phyloP scores from a whole-genome alignment of 1,139 yeast genomes.

The Geotrichum fermentans region DNA sequence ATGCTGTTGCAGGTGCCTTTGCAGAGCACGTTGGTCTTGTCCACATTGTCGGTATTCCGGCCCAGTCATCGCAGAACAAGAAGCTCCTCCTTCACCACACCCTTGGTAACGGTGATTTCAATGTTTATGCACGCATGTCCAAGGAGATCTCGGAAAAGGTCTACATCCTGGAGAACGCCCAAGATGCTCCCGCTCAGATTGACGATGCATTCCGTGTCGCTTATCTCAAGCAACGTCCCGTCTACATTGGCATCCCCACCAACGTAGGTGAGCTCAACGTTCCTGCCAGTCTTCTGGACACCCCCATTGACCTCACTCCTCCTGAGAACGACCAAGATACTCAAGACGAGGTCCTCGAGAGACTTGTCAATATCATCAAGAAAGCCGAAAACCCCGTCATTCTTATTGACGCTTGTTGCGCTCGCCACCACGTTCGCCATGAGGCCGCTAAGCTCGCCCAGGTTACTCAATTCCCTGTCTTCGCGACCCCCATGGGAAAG shows the following conservation, averaged over 20 bases:
- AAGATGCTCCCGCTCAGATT: constrained; percentile 60
- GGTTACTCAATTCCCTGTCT: constrained; percentile 73
- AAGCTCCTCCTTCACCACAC: constrained; percentile 60
- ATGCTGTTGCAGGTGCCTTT: constrained; percentile 66
- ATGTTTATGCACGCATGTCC: constrained; percentile 72
- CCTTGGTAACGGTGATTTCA: constrained; percentile 79
- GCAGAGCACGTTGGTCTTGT: constrained; percentile 61
- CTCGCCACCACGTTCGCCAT: constrained; percentile 63
- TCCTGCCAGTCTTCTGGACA: constrained; percentile 51
- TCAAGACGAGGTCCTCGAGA: constrained; percentile 65
- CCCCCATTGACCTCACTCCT: constrained; percentile 60
- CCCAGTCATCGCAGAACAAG: constrained; percentile 59
- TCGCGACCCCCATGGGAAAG: constrained; percentile 89
- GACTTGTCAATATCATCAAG: constrained; percentile 49
- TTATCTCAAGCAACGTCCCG: constrained; percentile 71
- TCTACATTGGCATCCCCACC: constrained; percentile 77
- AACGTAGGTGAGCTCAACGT: constrained; percentile 67
- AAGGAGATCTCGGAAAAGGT: constrained; percentile 63
- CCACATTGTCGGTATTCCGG: constrained; percentile 64
- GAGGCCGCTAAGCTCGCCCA: constrained; percentile 63
- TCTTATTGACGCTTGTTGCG: constrained; percentile 82
- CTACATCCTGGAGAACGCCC: constrained; percentile 56
- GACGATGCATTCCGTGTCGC: constrained; percentile 75
- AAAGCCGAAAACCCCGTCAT: constrained; percentile 65
- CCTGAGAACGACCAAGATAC: constrained; percentile 64